phyloP scores from a whole-genome alignment of 352 stramenopile species.

The Pythium folliculosum region DNA sequence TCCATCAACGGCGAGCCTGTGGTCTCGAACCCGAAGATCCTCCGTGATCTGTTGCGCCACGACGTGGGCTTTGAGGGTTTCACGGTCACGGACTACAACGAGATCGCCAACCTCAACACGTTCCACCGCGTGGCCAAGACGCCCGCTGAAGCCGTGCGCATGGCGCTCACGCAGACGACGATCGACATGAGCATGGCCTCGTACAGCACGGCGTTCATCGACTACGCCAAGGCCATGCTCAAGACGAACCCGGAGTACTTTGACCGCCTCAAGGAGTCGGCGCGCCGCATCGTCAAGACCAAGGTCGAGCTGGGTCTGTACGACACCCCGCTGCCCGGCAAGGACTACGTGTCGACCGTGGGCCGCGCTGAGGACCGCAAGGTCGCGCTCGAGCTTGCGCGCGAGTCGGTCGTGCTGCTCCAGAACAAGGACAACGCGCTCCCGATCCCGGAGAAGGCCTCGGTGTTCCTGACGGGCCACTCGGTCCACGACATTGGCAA shows the following conservation, averaged over 20 bases:
- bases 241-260: conserved; percentile 28
- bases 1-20: conserved; percentile 92
- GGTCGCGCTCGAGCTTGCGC: conserved; percentile 29
- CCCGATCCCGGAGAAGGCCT: conserved; percentile 36
- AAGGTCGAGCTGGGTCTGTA: conserved; percentile 36
- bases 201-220: conserved; percentile 35
- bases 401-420: conserved; percentile 65
- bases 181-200: conserved; percentile 88
- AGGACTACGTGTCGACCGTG: conserved; percentile 33
- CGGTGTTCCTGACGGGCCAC: conserved; percentile 74
- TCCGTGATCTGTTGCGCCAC: conserved; percentile 44
- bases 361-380: conserved; percentile 23
- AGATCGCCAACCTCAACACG: conserved; percentile 71
- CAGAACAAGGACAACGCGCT: conserved; percentile 81
- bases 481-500: conserved; percentile 71
- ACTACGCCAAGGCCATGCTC: conserved; percentile 29
- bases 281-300: conserved; percentile 27
- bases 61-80: conserved; percentile 75
- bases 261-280: conserved; percentile 25
- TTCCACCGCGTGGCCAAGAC: conserved; percentile 57
- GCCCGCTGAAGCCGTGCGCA: conserved; percentile 39
- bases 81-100: conserved; percentile 78
- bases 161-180: conserved; percentile 55
- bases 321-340: conserved; percentile 27
- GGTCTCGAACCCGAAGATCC: conserved; percentile 71